phyloP scores from a whole-genome alignment of 2,329 filamentous ascomycete species.

The Spiromastix sp. region DNA sequence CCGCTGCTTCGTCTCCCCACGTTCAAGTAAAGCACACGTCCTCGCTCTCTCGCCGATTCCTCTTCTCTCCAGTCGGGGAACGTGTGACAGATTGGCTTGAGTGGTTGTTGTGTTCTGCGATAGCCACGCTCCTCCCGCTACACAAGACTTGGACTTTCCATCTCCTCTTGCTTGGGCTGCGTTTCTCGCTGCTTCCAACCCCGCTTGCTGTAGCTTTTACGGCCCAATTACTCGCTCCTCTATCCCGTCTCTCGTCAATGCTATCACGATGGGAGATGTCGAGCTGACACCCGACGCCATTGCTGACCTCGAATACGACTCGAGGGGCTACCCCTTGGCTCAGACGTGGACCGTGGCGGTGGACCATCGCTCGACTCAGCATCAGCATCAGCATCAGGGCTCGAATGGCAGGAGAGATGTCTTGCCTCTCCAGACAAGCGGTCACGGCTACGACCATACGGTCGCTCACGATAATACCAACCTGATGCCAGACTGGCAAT shows the following conservation, averaged over 20 bases:
- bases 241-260: constrained; percentile 5
- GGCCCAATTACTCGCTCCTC: too few species aligned
- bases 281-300: constrained; percentile 36
- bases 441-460: constrained; percentile 33
- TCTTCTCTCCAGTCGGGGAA: too few species aligned
- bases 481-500: constrained; percentile 37
- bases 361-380: constrained; percentile 23
- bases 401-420: constrained; percentile 30
- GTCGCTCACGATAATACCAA: constrained; percentile 34
- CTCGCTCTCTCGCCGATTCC: constrained; percentile 1
- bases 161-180: too few species aligned
- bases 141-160: too few species aligned
- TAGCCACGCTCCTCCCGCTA: too few species aligned
- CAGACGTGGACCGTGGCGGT: constrained; percentile 34
- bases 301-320: constrained; percentile 38
- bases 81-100: too few species aligned
- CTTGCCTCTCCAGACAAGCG: constrained; percentile 33
- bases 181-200: too few species aligned
- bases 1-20: constrained; percentile 29
- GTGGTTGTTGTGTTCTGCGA: too few species aligned
- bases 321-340: constrained; percentile 34
- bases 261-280: constrained; percentile 33
- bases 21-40: constrained; percentile 14
- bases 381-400: constrained; percentile 13
- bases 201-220: too few species aligned